Evolutionary conservation across 345 rosid species (phyloP).

Genomic region (Abelmoschus esculentus): DNA sequence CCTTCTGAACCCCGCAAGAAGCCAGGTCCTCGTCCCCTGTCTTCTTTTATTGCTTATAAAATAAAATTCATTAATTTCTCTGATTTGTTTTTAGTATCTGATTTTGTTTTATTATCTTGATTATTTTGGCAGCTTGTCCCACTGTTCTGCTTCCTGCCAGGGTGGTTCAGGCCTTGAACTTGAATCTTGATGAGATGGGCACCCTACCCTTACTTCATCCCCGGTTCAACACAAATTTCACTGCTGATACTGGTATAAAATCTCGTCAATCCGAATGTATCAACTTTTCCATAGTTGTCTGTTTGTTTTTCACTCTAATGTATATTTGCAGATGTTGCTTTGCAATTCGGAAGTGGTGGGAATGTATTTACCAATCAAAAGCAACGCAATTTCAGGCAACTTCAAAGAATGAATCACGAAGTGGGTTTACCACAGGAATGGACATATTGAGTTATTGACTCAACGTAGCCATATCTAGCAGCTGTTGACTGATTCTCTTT

Average conservation of each 20-base stretch:
- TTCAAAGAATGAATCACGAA: slow-evolving; percentile 24
- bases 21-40: slow-evolving; percentile 25
- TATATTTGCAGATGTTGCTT: slow-evolving; percentile 17
- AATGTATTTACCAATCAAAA: slow-evolving; percentile 15
- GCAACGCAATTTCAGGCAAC: slow-evolving; percentile 26
- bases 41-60: background rate
- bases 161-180: slow-evolving; percentile 64
- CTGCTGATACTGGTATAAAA: slow-evolving; percentile 15
- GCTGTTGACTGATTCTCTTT: background rate
- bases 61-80: background rate
- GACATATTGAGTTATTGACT: slow-evolving; percentile 40
- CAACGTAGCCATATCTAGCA: background rate
- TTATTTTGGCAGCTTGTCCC: slow-evolving; percentile 23
- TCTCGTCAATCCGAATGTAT: no score
- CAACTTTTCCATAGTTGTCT: background rate
- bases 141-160: slow-evolving; percentile 75
- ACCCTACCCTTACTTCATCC: slow-evolving; percentile 25
- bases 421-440: slow-evolving; percentile 58
- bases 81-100: background rate
- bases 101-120: background rate
- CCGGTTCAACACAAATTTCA: slow-evolving; percentile 20
- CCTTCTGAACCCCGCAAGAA: slow-evolving; percentile 42
- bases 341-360: slow-evolving; percentile 15
- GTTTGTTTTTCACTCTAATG: no score
- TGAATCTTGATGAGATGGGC: slow-evolving; percentile 39